These are phyloP conservation scores for Phaffia australis DNA, from an alignment of 768 basidiomycete genomes.

Conservation along the genomic window DNA sequence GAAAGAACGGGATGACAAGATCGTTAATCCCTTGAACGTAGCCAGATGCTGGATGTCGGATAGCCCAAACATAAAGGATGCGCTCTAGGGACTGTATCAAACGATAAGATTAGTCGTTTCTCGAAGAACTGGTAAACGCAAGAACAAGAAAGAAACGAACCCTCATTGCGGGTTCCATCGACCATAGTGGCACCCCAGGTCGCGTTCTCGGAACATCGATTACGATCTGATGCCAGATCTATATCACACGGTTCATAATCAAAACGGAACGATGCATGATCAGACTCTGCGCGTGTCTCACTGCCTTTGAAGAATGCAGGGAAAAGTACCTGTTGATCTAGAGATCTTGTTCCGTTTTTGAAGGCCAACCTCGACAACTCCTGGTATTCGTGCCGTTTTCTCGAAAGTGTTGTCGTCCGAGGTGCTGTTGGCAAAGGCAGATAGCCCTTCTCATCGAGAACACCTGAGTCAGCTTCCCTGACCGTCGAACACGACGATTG, in stretches of 20 bases:
- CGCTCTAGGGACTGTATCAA: slow-evolving; percentile 68
- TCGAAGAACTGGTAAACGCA: not conserved
- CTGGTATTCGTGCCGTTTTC: slow-evolving; percentile 85
- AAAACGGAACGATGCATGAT: not conserved
- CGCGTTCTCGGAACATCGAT: slow-evolving; percentile 94
- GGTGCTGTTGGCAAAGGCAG: slow-evolving; percentile 71
- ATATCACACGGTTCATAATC: not conserved
- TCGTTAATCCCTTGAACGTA: slow-evolving; percentile 99
- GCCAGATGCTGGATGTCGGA: slow-evolving; percentile 93
- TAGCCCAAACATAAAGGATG: slow-evolving; percentile 97
- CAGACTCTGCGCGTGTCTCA: not conserved
- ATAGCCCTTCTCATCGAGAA: slow-evolving; percentile 59
- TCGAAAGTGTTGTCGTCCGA: slow-evolving; percentile 61
- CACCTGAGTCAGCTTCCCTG: slow-evolving; percentile 13
- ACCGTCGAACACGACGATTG: slow-evolving; percentile 3
- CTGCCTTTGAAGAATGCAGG: not conserved
- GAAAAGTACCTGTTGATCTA: slow-evolving; percentile 56
- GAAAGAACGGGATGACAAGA: slow-evolving; percentile 92
- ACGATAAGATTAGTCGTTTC: slow-evolving; percentile 7
- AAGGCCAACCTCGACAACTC: slow-evolving; percentile 84
- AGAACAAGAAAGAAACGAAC: slow-evolving; percentile 43
- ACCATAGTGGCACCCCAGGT: slow-evolving; percentile 84
- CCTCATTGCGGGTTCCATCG: slow-evolving; percentile 76
- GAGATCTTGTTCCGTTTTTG: slow-evolving; percentile 65
- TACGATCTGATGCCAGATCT: slow-evolving; percentile 99